These are phyloP conservation scores for Aphanomyces invadans DNA, from an alignment of 352 stramenopile species.

Conservation along the genomic window DNA sequence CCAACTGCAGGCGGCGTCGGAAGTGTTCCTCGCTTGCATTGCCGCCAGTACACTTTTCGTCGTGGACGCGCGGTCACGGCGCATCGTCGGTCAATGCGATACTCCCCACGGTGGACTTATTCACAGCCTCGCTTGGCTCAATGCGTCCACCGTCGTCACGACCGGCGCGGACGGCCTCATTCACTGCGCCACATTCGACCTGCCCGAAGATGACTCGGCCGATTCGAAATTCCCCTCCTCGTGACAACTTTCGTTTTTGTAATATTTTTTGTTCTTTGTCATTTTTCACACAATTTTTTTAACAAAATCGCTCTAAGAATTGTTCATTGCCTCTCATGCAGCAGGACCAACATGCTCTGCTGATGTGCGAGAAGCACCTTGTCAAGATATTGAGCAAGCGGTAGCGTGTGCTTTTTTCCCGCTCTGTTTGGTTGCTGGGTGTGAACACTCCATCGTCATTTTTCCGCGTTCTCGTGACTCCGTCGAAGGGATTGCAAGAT, in stretches of 20 bases:
- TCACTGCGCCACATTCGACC: conserved; percentile 27
- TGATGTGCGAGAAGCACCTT: no score
- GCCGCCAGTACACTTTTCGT: conserved; percentile 53
- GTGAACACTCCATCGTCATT: no score
- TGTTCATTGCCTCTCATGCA: no score
- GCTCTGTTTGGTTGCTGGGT: no score
- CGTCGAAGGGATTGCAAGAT: no score
- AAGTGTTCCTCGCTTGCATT: conserved; percentile 40
- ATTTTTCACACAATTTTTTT: no score
- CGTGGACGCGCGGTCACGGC: conserved; percentile 38
- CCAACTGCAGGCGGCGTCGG: conserved; percentile 29
- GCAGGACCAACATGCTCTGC: no score
- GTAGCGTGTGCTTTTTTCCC: no score
- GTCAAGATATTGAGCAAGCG: no score
- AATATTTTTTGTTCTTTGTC: no score
- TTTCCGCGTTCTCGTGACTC: no score
- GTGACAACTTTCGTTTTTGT: neutral
- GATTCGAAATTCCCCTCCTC: neutral
- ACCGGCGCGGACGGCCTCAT: conserved; percentile 63
- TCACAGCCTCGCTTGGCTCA: conserved; percentile 47
- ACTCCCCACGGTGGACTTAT: conserved; percentile 52
- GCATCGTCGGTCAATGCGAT: conserved; percentile 34
- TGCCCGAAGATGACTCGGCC: neutral
- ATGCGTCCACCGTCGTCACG: conserved; percentile 32
- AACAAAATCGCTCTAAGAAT: no score